Percentiles rank a stretch among this genome's conserved stretches.
Evolutionary conservation across 352 stramenopile genomes (phyloP).

Genomic region (Globisporangium heterothallicum): DNA sequence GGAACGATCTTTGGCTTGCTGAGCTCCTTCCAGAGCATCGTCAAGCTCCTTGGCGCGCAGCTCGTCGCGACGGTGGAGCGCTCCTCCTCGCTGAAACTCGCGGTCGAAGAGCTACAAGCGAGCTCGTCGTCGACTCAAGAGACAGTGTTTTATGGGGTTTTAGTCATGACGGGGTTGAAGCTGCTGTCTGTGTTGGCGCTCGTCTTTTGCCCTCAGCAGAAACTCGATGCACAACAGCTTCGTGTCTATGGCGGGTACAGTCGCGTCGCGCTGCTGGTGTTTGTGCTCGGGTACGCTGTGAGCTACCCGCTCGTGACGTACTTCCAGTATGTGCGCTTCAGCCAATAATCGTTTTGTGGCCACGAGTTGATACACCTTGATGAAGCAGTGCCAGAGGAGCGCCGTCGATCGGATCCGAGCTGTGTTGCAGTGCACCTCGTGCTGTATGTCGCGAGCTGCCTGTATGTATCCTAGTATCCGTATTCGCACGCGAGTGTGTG

Average conservation of each 20-base stretch:
- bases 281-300: slow-evolving; percentile 23
- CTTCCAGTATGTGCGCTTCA: slow-evolving; percentile 9
- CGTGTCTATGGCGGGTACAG: slow-evolving; percentile 49
- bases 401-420: too few species aligned
- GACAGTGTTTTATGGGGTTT: slow-evolving; percentile 16
- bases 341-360: too few species aligned
- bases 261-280: slow-evolving; percentile 12
- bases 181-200: slow-evolving; percentile 21
- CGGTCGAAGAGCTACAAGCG: slow-evolving; percentile 8
- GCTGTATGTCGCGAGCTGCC: too few species aligned
- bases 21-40: slow-evolving; percentile 26
- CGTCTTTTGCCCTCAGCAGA: slow-evolving; percentile 29
- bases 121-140: slow-evolving; percentile 2
- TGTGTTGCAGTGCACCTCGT: too few species aligned
- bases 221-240: slow-evolving; percentile 40
- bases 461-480: too few species aligned
- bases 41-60: slow-evolving; percentile 25
- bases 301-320: slow-evolving; percentile 17
- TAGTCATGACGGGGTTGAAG: slow-evolving; percentile 12
- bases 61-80: slow-evolving; percentile 14
- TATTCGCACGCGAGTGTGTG: too few species aligned
- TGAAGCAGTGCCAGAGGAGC: too few species aligned
- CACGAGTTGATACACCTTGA: too few species aligned
- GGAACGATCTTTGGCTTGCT: slow-evolving; percentile 38
- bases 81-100: not conserved